Evolutionary conservation across 1,139 yeast species (phyloP).

Genomic region (Yarrowia galli): DNA sequence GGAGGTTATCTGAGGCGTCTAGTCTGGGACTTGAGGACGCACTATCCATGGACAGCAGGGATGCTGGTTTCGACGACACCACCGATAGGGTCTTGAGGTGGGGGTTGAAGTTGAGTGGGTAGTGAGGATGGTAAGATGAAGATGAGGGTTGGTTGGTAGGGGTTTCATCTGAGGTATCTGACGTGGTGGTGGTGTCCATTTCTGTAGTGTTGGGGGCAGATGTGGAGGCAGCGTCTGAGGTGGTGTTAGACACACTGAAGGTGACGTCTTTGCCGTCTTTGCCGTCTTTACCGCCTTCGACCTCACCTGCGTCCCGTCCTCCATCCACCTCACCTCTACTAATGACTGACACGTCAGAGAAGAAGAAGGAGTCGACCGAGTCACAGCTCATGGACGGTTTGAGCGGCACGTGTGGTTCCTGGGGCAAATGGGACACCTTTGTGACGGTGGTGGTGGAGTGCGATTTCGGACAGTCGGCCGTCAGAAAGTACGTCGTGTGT

Average conservation of each 20-base stretch:
- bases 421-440: constrained; percentile 39
- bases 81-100: constrained; percentile 7
- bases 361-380: constrained; percentile 28
- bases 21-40: constrained; percentile 18
- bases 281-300: too few relatives aligned
- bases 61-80: constrained; percentile 26
- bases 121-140: neutral
- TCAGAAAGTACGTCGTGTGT: constrained; percentile 33
- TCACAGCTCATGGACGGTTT: constrained; percentile 27
- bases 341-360: constrained; percentile 16
- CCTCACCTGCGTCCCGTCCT: neutral
- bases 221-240: too few relatives aligned
- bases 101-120: neutral
- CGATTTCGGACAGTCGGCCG: constrained; percentile 36
- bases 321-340: neutral
- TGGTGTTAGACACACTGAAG: too few relatives aligned
- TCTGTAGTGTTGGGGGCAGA: neutral
- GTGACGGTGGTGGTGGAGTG: constrained; percentile 37
- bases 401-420: neutral
- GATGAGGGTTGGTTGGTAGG: neutral
- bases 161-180: neutral
- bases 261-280: too few relatives aligned
- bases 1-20: constrained; percentile 16
- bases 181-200: neutral
- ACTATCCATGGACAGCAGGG: constrained; percentile 18